These are phyloP conservation scores for Ogataea pilisensis DNA, from an alignment of 805 yeast genomes.

Conservation along the genomic window DNA sequence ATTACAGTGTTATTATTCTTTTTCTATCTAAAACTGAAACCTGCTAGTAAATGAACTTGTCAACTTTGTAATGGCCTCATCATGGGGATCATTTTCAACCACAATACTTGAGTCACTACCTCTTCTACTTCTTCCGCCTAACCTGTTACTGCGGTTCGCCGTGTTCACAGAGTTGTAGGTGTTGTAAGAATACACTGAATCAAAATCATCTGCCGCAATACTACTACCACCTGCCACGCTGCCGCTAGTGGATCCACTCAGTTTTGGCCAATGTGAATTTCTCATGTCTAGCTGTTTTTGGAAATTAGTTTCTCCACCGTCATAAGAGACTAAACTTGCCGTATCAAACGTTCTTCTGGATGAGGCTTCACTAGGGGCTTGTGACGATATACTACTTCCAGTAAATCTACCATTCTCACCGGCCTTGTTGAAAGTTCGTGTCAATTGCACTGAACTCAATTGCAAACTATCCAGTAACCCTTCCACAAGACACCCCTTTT, in stretches of 20 bases:
- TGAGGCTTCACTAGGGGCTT: slow-evolving; percentile 6
- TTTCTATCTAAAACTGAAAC: slow-evolving; percentile 9
- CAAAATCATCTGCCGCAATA: slow-evolving; percentile 5
- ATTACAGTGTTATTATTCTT: no score
- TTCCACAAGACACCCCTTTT: slow-evolving; percentile 83
- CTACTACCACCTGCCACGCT: slow-evolving; percentile 3
- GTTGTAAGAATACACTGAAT: slow-evolving; percentile 3
- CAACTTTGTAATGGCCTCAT: slow-evolving; percentile 21
- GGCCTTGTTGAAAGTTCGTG: slow-evolving; percentile 11
- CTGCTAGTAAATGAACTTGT: slow-evolving; percentile 12
- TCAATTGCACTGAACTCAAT: slow-evolving; percentile 57
- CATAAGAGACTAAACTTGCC: slow-evolving; percentile 36
- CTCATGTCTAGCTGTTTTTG: slow-evolving; percentile 8
- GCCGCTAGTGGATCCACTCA: slow-evolving; percentile 16
- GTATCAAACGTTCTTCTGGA: slow-evolving; percentile 32
- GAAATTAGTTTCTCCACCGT: slow-evolving; percentile 17
- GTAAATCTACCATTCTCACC: not conserved
- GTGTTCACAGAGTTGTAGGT: not conserved
- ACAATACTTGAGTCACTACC: slow-evolving; percentile 1
- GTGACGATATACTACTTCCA: slow-evolving; percentile 4
- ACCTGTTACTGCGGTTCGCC: not conserved
- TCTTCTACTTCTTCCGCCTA: not conserved
- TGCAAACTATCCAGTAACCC: slow-evolving; percentile 81
- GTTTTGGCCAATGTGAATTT: slow-evolving; percentile 19
- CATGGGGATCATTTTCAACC: slow-evolving; percentile 11